These are phyloP conservation scores for Stereocaulon alpinum DNA, from an alignment of 495 filamentous ascomycete genomes.

Conservation along the genomic window DNA sequence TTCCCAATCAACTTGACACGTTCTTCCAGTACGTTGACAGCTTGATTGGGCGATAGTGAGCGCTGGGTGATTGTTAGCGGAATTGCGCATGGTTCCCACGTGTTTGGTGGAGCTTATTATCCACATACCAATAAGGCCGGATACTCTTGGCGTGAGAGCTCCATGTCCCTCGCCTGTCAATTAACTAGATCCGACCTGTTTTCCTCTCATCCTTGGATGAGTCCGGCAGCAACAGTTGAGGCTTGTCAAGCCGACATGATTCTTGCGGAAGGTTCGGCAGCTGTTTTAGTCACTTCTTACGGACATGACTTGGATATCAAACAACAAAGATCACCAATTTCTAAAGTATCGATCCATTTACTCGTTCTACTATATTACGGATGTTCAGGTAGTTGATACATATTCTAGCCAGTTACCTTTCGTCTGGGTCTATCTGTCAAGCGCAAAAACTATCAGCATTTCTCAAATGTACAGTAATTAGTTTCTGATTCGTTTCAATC, in stretches of 20 bases:
- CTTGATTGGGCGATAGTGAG: conserved; percentile 73
- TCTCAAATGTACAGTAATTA: neutral
- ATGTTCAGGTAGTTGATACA: neutral
- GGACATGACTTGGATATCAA: conserved; percentile 1
- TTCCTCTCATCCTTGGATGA: neutral
- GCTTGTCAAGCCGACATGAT: neutral
- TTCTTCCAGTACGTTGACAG: conserved; percentile 74
- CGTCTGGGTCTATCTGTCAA: neutral
- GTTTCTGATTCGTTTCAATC: neutral
- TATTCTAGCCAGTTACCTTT: neutral
- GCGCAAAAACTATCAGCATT: neutral
- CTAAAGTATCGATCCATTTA: neutral
- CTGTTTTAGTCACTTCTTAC: neutral
- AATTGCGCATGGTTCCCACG: neutral
- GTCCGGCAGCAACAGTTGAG: neutral
- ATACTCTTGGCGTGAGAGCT: conserved; percentile 86
- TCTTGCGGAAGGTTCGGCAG: neutral
- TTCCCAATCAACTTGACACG: conserved; percentile 78
- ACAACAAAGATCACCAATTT: neutral
- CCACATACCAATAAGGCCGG: conserved; percentile 83
- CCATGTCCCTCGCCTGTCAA: conserved; percentile 38
- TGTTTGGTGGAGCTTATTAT: neutral
- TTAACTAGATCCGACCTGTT: neutral
- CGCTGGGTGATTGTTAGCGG: conserved; percentile 41
- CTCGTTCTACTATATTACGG: neutral